A percentile compares a stretch with the other conserved stretches of the same genome.
phyloP scores from a whole-genome alignment of 495 filamentous ascomycete genomes.

The Rostrohypoxylon terebratum region DNA sequence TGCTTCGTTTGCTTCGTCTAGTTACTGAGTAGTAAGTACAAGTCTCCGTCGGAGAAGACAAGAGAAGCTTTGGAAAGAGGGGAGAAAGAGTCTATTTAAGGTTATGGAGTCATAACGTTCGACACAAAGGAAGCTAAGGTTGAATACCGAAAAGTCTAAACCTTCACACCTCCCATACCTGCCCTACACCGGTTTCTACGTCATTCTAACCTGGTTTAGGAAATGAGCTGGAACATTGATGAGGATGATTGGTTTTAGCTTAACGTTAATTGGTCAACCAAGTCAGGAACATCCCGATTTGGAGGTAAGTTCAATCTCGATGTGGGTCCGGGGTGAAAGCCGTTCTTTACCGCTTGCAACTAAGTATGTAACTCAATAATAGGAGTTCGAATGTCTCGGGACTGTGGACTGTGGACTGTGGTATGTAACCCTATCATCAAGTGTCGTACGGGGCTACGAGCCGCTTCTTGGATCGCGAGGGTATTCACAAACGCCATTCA shows the following conservation, averaged over 20 bases:
- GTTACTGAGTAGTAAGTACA: neutral
- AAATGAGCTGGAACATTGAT: conserved; percentile 31
- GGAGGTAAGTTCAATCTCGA: neutral
- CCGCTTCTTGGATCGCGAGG: neutral
- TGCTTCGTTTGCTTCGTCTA: neutral
- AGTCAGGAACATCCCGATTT: neutral
- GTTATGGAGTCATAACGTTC: conserved; percentile 24
- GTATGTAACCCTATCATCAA: neutral
- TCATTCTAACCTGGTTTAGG: conserved; percentile 40
- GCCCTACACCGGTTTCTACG: conserved; percentile 22
- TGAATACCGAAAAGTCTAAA: neutral
- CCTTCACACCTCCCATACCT: conserved; percentile 4
- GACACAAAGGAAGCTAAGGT: conserved; percentile 12
- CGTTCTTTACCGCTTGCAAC: conserved; percentile 2
- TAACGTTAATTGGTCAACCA: conserved; percentile 27
- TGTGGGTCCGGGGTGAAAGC: conserved; percentile 5
- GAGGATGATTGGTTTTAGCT: conserved; percentile 37
- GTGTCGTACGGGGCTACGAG: neutral
- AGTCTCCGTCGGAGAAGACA: neutral
- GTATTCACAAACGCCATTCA: neutral
- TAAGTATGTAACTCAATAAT: neutral
- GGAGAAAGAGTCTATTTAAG: conserved; percentile 33
- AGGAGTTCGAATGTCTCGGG: neutral
- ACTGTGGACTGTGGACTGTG: too few relatives aligned
- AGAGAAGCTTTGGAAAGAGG: conserved; percentile 12